phyloP scores from a whole-genome alignment of 1,139 yeast genomes.

The Yamadazyma atlantica region DNA sequence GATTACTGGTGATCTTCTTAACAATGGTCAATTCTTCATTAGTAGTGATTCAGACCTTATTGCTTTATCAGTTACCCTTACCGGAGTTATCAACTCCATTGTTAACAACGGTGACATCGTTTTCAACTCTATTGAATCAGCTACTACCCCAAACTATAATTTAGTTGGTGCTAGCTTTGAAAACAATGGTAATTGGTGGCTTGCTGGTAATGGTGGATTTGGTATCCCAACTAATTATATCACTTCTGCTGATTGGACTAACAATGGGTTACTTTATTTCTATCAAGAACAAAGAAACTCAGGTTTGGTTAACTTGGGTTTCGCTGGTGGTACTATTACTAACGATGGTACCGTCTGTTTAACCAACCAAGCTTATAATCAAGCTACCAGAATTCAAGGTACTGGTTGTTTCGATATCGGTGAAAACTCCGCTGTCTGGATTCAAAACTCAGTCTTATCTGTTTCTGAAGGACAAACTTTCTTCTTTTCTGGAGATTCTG shows the following conservation, averaged over 20 bases:
- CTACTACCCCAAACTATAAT: conserved; percentile 20
- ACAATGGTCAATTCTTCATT: conserved; percentile 26
- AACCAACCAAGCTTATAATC: conserved; percentile 22
- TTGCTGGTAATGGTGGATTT: conserved; percentile 23
- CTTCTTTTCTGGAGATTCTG: conserved; percentile 21
- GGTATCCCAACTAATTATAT: conserved; percentile 22
- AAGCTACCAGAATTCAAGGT: conserved; percentile 25
- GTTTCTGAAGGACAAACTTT: conserved; percentile 20
- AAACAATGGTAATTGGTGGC: conserved; percentile 30
- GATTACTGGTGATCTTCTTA: conserved; percentile 22
- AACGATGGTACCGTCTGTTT: conserved; percentile 34
- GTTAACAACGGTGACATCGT: conserved; percentile 24
- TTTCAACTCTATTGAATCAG: conserved; percentile 21
- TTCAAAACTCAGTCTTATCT: conserved; percentile 18
- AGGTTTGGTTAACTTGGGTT: conserved; percentile 20
- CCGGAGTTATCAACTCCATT: conserved; percentile 13
- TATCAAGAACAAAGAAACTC: conserved; percentile 19
- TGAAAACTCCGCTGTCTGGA: conserved; percentile 19
- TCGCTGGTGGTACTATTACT: conserved; percentile 17
- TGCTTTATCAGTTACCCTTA: conserved; percentile 13
- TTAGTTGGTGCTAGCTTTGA: conserved; percentile 21
- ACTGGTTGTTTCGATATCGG: conserved; percentile 30
- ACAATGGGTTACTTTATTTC: conserved; percentile 28
- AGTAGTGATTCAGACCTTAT: conserved; percentile 9
- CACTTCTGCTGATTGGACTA: conserved; percentile 23